Percentiles rank a stretch among this genome's conserved stretches.
Evolutionary conservation across 805 yeast species (phyloP).

Genomic region (Nakazawaea siamensis): DNA sequence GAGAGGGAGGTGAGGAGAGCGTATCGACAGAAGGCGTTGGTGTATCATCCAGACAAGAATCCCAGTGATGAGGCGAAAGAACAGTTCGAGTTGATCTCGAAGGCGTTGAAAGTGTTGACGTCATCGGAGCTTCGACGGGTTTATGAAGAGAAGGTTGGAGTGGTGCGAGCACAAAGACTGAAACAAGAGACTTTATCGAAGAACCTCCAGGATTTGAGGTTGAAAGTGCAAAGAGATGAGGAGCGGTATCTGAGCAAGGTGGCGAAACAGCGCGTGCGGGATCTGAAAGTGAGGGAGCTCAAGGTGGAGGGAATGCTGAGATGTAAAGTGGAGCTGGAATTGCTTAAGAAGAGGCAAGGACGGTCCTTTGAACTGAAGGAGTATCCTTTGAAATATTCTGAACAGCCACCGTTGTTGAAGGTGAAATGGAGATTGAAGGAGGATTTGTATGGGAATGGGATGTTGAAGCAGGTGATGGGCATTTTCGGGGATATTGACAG

Average conservation of each 20-base stretch:
- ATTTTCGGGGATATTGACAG: conserved; percentile 33
- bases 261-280: conserved; percentile 5
- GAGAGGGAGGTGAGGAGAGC: conserved; percentile 18
- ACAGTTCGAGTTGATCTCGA: conserved; percentile 19
- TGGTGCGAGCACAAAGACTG: background rate
- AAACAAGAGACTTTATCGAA: conserved; percentile 10
- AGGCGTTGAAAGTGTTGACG: conserved; percentile 18
- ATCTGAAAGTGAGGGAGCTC: conserved; percentile 14
- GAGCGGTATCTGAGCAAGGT: conserved; percentile 15
- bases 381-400: conserved; percentile 3
- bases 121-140: conserved; percentile 12
- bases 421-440: conserved; percentile 38
- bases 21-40: conserved; percentile 22
- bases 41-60: conserved; percentile 28
- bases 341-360: background rate
- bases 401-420: conserved; percentile 8
- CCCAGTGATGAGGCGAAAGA: conserved; percentile 18
- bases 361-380: background rate
- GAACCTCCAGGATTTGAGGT: conserved; percentile 15
- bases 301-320: conserved; percentile 13
- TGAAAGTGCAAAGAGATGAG: conserved; percentile 24
- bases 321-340: conserved; percentile 9
- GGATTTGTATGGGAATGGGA: conserved; percentile 23
- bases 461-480: conserved; percentile 30
- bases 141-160: conserved; percentile 16